phyloP scores from a whole-genome alignment of 768 basidiomycete genomes.

The Crepidotus variabilis region DNA sequence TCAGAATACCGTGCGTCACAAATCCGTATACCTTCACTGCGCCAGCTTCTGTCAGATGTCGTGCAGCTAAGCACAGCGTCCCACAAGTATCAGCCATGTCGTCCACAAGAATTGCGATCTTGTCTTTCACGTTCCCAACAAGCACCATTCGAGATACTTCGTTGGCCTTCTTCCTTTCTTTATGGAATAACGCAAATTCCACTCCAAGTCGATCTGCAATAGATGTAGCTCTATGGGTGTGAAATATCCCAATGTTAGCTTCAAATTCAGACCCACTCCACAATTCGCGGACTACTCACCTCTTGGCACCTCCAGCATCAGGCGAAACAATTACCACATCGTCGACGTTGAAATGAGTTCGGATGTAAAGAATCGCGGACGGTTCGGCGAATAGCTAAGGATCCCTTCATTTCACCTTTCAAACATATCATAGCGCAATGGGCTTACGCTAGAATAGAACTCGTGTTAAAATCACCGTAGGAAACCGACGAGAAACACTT shows the following conservation, averaged over 20 bases:
- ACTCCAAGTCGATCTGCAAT: slow-evolving; percentile 95
- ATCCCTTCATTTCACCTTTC: slow-evolving; percentile 9
- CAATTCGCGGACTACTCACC: slow-evolving; percentile 44
- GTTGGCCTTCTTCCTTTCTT: slow-evolving; percentile 96
- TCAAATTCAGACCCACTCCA: slow-evolving; percentile 6
- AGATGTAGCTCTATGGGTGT: slow-evolving; percentile 76
- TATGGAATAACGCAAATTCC: slow-evolving; percentile 98
- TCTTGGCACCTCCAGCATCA: slow-evolving; percentile 97
- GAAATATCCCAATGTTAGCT: slow-evolving; percentile 4
- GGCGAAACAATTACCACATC: slow-evolving; percentile 95
- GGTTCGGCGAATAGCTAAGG: slow-evolving; percentile 91
- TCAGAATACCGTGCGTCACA: slow-evolving; percentile 95
- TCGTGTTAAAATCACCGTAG: slow-evolving; percentile 4
- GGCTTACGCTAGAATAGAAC: slow-evolving; percentile 19
- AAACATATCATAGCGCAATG: slow-evolving; percentile 1
- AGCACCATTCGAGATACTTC: slow-evolving; percentile 94
- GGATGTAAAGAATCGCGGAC: slow-evolving; percentile 91
- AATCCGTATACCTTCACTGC: slow-evolving; percentile 84
- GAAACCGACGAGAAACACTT: slow-evolving; percentile 9
- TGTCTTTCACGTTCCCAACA: slow-evolving; percentile 90
- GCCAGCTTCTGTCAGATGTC: slow-evolving; percentile 85
- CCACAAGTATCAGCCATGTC: slow-evolving; percentile 99
- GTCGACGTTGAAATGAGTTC: slow-evolving; percentile 79
- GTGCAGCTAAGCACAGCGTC: slow-evolving; percentile 88
- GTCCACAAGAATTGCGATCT: slow-evolving; percentile 93